Evolutionary conservation across 345 rosid genomes (phyloP).

Genomic region (Euphorbia pulcherrima): DNA sequence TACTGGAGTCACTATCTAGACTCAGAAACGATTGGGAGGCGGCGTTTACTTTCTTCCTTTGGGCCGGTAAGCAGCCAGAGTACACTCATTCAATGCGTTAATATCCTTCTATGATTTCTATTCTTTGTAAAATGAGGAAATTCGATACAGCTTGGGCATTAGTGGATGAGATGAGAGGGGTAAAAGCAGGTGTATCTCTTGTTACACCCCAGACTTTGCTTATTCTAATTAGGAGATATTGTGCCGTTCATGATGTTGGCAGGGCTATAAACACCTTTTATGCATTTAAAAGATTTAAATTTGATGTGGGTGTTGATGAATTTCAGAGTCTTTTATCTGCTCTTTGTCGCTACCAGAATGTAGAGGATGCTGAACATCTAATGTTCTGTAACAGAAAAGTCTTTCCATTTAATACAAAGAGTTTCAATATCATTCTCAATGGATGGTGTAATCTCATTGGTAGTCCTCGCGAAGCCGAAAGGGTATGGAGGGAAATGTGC

Average conservation of each 20-base stretch:
- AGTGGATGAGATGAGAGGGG: constrained; percentile 80
- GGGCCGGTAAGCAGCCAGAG: constrained; percentile 68
- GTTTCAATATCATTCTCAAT: constrained; percentile 74
- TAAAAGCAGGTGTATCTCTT: constrained; percentile 42
- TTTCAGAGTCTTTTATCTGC: constrained; percentile 88
- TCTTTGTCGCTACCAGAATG: constrained; percentile 87
- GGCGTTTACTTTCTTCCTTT: constrained; percentile 76
- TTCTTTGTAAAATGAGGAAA: constrained; percentile 82
- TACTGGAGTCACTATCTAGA: constrained; percentile 65
- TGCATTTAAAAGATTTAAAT: constrained; percentile 56
- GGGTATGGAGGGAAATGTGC: constrained; percentile 86
- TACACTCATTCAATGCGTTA: constrained; percentile 57
- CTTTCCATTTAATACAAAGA: constrained; percentile 69
- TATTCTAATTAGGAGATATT: constrained; percentile 85
- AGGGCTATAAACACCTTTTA: constrained; percentile 77
- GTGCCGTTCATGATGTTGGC: constrained; percentile 79
- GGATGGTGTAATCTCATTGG: constrained; percentile 87
- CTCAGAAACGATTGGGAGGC: constrained; percentile 82
- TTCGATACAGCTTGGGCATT: constrained; percentile 86
- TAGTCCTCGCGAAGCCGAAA: constrained; percentile 67
- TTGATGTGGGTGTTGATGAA: constrained; percentile 63
- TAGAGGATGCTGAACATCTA: constrained; percentile 88
- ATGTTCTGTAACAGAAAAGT: constrained; percentile 62
- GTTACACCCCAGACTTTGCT: constrained; percentile 69
- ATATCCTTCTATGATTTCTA: constrained; percentile 72